phyloP scores from a whole-genome alignment of 164 flowering plant species.

The Warburgia ugandensis region DNA sequence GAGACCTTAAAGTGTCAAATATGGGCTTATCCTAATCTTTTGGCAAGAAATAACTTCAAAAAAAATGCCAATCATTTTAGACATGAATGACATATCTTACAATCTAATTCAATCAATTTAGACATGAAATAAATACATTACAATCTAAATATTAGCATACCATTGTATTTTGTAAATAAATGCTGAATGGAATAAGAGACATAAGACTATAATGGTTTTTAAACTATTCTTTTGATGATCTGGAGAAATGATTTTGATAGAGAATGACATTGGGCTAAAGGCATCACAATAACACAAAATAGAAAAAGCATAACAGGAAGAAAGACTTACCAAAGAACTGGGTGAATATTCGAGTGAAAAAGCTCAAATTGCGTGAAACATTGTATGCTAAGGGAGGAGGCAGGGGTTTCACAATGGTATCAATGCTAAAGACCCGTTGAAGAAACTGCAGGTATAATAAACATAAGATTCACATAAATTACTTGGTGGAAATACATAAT shows the following conservation, averaged over 20 bases:
- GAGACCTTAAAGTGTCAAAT: no score
- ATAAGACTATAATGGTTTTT: background rate
- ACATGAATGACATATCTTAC: no score
- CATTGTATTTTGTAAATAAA: no score
- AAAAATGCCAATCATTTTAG: no score
- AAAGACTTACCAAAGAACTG: constrained; percentile 82
- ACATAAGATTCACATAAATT: no score
- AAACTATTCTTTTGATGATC: background rate
- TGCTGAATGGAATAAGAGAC: background rate
- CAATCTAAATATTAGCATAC: no score
- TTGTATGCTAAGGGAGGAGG: constrained; percentile 81
- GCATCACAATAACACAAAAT: background rate
- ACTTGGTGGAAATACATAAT: no score
- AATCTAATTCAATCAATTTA: no score
- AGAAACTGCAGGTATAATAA: constrained; percentile 60
- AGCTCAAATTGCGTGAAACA: constrained; percentile 84
- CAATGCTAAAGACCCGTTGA: constrained; percentile 77
- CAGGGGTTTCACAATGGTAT: constrained; percentile 94
- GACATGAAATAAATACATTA: no score
- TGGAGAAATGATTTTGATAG: background rate
- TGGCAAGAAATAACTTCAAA: no score
- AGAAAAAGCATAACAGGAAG: no score
- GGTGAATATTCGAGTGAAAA: constrained; percentile 93
- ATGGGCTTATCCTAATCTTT: no score
- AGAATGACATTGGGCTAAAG: background rate